Percentiles rank a stretch among this genome's conserved stretches.
These are phyloP conservation scores for Talaromyces sp. DNA, from an alignment of 2,329 filamentous ascomycete genomes.

Conservation along the genomic window DNA sequence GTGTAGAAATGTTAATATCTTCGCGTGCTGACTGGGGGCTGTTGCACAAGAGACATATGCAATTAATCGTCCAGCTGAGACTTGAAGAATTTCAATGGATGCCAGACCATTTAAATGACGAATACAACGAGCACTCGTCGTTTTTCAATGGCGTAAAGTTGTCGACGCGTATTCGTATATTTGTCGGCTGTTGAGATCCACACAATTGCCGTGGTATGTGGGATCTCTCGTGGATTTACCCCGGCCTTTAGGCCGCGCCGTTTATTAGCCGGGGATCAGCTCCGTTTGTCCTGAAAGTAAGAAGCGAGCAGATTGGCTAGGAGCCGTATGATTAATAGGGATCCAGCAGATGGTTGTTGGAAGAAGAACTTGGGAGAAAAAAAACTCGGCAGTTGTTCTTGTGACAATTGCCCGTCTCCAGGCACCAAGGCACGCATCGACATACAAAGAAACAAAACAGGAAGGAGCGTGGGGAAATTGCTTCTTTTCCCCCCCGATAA, in stretches of 20 bases:
- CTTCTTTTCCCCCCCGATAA: background rate
- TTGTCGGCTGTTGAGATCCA: background rate
- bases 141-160: background rate
- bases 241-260: background rate
- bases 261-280: background rate
- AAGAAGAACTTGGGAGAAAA: background rate
- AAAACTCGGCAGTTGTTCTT: background rate
- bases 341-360: background rate
- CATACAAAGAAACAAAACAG: background rate
- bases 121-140: background rate
- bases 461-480: background rate
- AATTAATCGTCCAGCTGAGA: background rate
- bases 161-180: background rate
- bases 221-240: background rate
- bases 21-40: background rate
- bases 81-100: too few relatives aligned
- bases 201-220: background rate
- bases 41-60: background rate
- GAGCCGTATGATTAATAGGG: background rate
- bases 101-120: background rate
- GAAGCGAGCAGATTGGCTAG: background rate
- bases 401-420: background rate
- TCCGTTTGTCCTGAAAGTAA: background rate
- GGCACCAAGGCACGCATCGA: background rate
- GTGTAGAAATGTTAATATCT: background rate